A percentile compares a stretch with the other conserved stretches of the same genome.
Evolutionary conservation across 768 basidiomycete species (phyloP).

Genomic region (Hypholoma sublateritium): DNA sequence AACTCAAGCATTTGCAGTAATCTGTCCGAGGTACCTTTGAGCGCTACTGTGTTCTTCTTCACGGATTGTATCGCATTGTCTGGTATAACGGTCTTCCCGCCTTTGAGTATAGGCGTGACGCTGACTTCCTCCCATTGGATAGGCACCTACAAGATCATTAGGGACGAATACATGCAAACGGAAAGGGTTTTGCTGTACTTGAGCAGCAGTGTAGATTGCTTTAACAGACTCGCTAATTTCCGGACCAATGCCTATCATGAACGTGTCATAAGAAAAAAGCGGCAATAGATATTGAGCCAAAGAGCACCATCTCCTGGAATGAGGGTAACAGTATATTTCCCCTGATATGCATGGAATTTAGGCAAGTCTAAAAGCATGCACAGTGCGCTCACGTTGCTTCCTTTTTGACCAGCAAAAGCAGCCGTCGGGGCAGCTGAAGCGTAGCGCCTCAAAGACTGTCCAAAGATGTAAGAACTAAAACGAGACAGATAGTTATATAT

Average conservation of each 20-base stretch:
- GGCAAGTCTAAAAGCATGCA: not conserved
- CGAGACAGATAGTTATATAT: conserved; percentile 10
- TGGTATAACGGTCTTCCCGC: conserved; percentile 96
- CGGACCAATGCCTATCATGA: conserved; percentile 84
- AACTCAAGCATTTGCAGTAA: not conserved
- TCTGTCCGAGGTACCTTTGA: conserved; percentile 70
- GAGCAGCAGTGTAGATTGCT: conserved; percentile 86
- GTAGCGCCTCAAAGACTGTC: conserved; percentile 57
- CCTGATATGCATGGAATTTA: conserved; percentile 44
- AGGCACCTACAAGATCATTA: conserved; percentile 66
- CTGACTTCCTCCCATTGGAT: conserved; percentile 99
- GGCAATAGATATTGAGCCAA: not conserved
- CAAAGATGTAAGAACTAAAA: conserved; percentile 8
- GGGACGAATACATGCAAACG: conserved; percentile 1
- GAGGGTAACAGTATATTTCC: conserved; percentile 94
- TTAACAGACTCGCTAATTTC: conserved; percentile 98
- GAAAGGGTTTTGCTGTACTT: conserved; percentile 42
- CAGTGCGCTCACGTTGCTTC: conserved; percentile 64
- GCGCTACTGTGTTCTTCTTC: conserved; percentile 95
- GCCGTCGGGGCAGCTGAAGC: conserved; percentile 84
- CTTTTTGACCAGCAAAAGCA: conserved; percentile 89
- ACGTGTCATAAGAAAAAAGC: conserved; percentile 15
- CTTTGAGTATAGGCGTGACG: conserved; percentile 90
- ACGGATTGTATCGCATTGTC: conserved; percentile 88
- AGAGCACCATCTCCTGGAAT: conserved; percentile 92